Base-by-base conservation (phyloP, 83 land plant genomes). In the Thuja plicata region DNA sequence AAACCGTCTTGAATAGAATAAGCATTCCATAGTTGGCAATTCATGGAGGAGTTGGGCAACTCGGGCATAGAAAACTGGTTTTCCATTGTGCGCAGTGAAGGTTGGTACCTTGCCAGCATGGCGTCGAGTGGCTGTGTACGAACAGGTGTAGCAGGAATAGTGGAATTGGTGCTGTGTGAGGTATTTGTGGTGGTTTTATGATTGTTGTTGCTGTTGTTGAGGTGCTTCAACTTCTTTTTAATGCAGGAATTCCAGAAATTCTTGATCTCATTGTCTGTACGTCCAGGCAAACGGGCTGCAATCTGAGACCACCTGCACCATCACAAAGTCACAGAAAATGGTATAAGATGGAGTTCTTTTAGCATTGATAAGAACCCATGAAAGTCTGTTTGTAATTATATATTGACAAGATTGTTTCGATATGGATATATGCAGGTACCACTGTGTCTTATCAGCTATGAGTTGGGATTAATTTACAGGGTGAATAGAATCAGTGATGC, bases 221-320 rank as follows among this genome's bases (percentile, higher is more conserved):
- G 54, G 85, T 83, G 85, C 48, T 83, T 83, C 85, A 83, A 83
- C 35, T 83, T 83, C 34, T 83, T 83, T 30, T 83, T 83, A 40
- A 83, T 83, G 55, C 85, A 83, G 7, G 85, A 83, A 24, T 83
- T 83, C 85, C 55, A 83, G 85, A 46, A 83, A 82, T 82, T 82
- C 85, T 82, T 82, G 85, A 82, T 82, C 85, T 82, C 85, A 5
- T 82, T 82, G 85, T 82, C 85, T 21, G 85, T 82, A 41, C 85
- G 85, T 27, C 85, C 85, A 8, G 85, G 85, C 85, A 83, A 46
- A 83, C 85, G 85, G 35, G 85, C 85, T 83, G 85, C 85, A 83
- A 83, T 83, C 32, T 83, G 85, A 83, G 85, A 83, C 85, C 85
- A 83, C 85, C 85, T 83, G 55, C 55, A 48, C 55, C 34, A 30